Evolutionary conservation across 208 protist species (phyloP), one percentile per base, ranked within the genome.

Genomic region (Porcisia deanei): DNA sequence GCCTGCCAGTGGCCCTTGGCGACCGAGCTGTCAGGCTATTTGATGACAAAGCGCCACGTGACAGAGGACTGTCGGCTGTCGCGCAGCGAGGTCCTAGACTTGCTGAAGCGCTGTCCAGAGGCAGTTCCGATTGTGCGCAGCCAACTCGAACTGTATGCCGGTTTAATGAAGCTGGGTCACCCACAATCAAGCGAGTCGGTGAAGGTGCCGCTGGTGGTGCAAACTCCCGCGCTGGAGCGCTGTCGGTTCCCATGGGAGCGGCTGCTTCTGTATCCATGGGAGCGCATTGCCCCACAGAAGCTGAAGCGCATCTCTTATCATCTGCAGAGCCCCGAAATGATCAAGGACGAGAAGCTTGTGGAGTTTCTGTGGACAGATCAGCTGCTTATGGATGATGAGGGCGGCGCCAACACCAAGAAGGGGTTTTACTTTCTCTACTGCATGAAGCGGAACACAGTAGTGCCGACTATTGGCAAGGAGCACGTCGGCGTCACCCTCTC

Each of bases 381-480:
- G 58, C 77, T 96, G 18, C 77, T 96, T 8, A 66, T 61, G 45
- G 95, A 98, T 72, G 93, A 97, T 68, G 87, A 94, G 81, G 90
- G 82, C 71, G 93, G 93, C 43, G 87, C 85, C 25, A 95, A 91
- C 61, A 73, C 77, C 8, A 84, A 89, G 67, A 76, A 92, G 66
- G 95, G 95, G 49, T 97, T 97, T 82, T 87, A 93, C 77, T 97
- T 95, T 71, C 80, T 98, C 41, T 97, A 97, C 82, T 55, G 70
- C 61, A 72, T 95, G 52, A 75, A 87, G 66, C 80, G 76, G n/a
- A 81, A 79, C 59, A 65, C 47, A 6, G 41, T 89, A 25, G 25
- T 67, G 47, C 65, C 81, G 45, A 67, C 59, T 57, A 66, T 96
- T 6, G 59, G 55, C 41, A 68, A 64, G n/a, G 63, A 77, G 54